Base-by-base conservation (phyloP, 495 filamentous ascomycete genomes). In the Rostrohypoxylon terebratum region DNA sequence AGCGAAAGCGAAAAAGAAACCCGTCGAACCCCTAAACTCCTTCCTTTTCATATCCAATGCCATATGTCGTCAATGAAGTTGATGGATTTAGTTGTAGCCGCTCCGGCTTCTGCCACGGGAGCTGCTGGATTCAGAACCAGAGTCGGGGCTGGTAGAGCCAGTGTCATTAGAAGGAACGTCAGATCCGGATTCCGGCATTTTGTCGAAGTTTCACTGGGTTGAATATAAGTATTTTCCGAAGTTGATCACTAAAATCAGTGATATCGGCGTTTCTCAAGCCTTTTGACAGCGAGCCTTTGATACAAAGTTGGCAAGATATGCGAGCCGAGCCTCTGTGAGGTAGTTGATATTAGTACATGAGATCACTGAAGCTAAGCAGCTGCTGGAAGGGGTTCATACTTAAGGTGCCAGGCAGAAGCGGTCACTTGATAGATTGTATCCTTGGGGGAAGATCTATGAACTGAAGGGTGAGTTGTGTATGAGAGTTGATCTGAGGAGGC, bases 181-280 rank as follows among this genome's bases (percentile, higher is more conserved):
- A 62, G 66, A 66, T 66, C 66, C 66, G 16, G 71, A 50, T 21
- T 74, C 71, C 69, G 71, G 71, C 71, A 74, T 74, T 47, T 62
- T 74, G 66, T 59, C 10, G 42, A 54, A 50, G 34, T 40, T 54
- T 31, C 34, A 7, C n/a, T 54, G 10, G 20, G n/a, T 6, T 44
- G 0, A 11, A 20, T 18, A 23, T 50, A 14, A 1, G 42, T 36
- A 11, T 28, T 36, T 2, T 16, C 36, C 55, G 34, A 14, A 25
- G 34, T 59, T 40, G 55, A 21, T 14, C 18, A 20, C 11, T 59
- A 1, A 11, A 21, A 9, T 42, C 14, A 8, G 55, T 25, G 4
- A 33, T 18, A 23, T 25, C 28, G 10, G 54, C 6, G n/a, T 3
- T 59, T 42, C 13, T 44, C 9, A 6, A 40, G 33, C 4, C 14